A percentile compares a stretch with the other conserved stretches of the same genome.
Conservation (phyloP, 352 stramenopile species). For the Pythium apleroticum region DNA sequence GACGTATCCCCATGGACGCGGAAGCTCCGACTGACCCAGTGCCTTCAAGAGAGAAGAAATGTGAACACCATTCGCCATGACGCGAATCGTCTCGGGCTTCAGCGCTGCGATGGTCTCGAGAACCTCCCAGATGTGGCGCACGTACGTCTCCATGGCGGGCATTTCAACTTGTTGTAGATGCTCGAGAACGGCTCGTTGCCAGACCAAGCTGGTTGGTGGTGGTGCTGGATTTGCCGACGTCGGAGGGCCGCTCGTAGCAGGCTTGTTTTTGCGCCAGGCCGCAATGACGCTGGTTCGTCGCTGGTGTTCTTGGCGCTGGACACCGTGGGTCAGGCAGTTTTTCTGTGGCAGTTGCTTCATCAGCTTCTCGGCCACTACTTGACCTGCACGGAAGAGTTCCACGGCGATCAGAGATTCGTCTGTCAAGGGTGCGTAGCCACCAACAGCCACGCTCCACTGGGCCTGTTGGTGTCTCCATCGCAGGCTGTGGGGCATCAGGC, state of each 20-base stretch:
- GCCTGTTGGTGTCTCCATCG: neutral
- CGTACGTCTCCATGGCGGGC: constrained; percentile 47
- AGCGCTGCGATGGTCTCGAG: constrained; percentile 41
- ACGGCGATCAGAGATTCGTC: neutral
- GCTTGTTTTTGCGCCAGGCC: constrained; percentile 32
- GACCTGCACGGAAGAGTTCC: constrained; percentile 16
- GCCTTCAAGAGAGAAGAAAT: constrained; percentile 13
- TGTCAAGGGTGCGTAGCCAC: neutral
- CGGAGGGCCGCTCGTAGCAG: neutral
- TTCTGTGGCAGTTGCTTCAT: constrained; percentile 31
- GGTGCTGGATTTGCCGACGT: neutral
- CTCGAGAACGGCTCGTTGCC: constrained; percentile 28
- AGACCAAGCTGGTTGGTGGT: constrained; percentile 1
- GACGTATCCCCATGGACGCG: constrained; percentile 6
- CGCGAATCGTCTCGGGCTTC: constrained; percentile 14
- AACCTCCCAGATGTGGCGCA: constrained; percentile 41
- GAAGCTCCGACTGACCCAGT: constrained; percentile 4
- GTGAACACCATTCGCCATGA: constrained; percentile 4
- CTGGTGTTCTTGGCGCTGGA: constrained; percentile 46
- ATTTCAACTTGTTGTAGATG: constrained; percentile 50
- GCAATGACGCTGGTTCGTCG: constrained; percentile 40
- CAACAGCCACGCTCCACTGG: neutral
- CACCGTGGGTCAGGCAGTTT: constrained; percentile 33
- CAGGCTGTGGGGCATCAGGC: constrained; percentile 12
- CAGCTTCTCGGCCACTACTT: constrained; percentile 29